These are phyloP conservation scores for Neopestalotiopsis sp. DNA, from an alignment of 2,329 filamentous ascomycete genomes.

Conservation along the genomic window DNA sequence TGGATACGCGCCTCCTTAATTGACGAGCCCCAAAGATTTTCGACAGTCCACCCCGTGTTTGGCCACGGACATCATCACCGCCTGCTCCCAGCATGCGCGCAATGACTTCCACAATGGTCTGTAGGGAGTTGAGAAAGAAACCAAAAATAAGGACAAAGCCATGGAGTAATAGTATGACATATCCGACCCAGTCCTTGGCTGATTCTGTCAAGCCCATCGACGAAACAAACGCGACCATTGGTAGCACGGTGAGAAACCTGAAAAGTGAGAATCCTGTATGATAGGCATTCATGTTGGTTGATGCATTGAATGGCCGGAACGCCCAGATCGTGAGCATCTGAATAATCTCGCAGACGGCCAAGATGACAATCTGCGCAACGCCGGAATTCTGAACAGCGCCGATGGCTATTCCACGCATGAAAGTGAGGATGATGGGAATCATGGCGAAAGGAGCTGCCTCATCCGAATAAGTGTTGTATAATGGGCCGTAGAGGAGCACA, in stretches of 20 bases:
- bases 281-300: constrained; percentile 97
- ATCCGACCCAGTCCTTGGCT: constrained; percentile 92
- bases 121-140: constrained; percentile 90
- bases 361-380: constrained; percentile 87
- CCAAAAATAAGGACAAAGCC: constrained; percentile 85
- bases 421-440: constrained; percentile 82
- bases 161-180: constrained; percentile 86
- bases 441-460: constrained; percentile 89
- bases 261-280: constrained; percentile 83
- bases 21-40: constrained; percentile 94
- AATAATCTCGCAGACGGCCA: constrained; percentile 94
- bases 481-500: constrained; percentile 84
- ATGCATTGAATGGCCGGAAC: constrained; percentile 86
- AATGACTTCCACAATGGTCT: constrained; percentile 87
- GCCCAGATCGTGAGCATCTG: constrained; percentile 85
- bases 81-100: constrained; percentile 85
- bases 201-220: constrained; percentile 79
- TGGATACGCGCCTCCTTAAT: constrained; percentile 73
- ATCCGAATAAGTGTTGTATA: constrained; percentile 98
- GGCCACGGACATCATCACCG: constrained; percentile 71
- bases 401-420: constrained; percentile 86
- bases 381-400: constrained; percentile 92
- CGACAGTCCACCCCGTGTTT: constrained; percentile 79
- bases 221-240: constrained; percentile 85
- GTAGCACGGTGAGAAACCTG: constrained; percentile 75